Evolutionary conservation across 192 early-diverging fungal genomes (phyloP), one percentile per base, ranked within the genome.

Genomic region (Irineochytrium annulatum): DNA sequence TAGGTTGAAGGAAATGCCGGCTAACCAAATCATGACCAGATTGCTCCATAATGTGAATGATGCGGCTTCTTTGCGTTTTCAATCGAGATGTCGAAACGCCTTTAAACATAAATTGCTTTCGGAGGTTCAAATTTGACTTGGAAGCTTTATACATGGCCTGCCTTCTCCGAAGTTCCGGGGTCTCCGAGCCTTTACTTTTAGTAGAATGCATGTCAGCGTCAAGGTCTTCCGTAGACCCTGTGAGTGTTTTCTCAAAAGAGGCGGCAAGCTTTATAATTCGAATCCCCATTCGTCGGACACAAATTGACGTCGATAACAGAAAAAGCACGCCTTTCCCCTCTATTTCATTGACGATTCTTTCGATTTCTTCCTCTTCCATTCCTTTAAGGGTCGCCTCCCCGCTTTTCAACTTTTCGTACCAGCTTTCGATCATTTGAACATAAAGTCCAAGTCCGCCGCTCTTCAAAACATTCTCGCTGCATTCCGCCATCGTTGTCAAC

Each of bases 321-420:
- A 85, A 89, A 4, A 90, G 62, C 19, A 94, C 61, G 0, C 91
- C 92, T 27, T 81, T 78, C 8, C 77, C 77, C 67, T 94, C 92
- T 8, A 88, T 83, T 41, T 86, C 86, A 49, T 86, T 83, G 16
- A 94, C 65, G 20, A 70, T 59, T 58, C 57, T 60, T 19, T 77
- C 73, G 11, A 63, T 55, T 28, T 79, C 73, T 2, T 53, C 65
- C 33, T 69, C 52, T 13, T 67, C 57, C 26, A 69, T 34, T 29
- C 35, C 55, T 3, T 22, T 14, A 54, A 62, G 20, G 13, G 32
- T 44, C 27, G 32, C 5, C 14, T 32, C 45, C 3, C 2, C 46
- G 22, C 14, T 24, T 20, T 62, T 49, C n/a, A 76, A 49, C 37
- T 77, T 70, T 44, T 68, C 35, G 6, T 75, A 14, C 68, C 71